Evolutionary conservation across 2,329 filamentous ascomycete species (phyloP).

Genomic region (Harringtonia aguacate): DNA sequence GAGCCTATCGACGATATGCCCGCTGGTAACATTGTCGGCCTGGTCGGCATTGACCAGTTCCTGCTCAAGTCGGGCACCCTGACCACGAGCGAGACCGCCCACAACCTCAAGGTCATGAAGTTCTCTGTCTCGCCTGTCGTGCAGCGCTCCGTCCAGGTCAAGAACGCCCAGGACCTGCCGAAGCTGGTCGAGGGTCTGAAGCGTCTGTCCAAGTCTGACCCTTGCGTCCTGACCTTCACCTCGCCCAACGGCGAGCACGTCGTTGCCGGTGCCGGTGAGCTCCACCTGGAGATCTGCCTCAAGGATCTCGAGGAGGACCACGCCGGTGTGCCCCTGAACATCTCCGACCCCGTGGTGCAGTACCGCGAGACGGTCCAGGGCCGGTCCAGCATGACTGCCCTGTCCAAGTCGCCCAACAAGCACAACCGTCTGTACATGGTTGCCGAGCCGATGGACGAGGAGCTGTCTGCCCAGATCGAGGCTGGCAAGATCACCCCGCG

Average conservation of each 20-base stretch:
- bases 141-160: constrained; percentile 96
- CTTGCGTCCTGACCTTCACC: constrained; percentile 89
- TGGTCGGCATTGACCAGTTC: constrained; percentile 99
- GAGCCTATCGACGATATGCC: constrained; percentile 97
- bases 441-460: constrained; percentile 84
- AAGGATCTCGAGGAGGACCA: constrained; percentile 99
- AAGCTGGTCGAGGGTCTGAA: constrained; percentile 99
- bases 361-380: constrained; percentile 91
- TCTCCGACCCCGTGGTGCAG: constrained; percentile 96
- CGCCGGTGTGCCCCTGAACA: constrained; percentile 92
- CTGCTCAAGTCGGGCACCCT: constrained; percentile 99
- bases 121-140: constrained; percentile 99
- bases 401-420: constrained; percentile 99
- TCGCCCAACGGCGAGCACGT: constrained; percentile 95
- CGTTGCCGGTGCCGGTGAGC: constrained; percentile 97
- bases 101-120: constrained; percentile 99
- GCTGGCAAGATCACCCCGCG: constrained; percentile 81
- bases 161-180: constrained; percentile 99
- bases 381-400: constrained; percentile 85
- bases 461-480: constrained; percentile 86
- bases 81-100: constrained; percentile 90
- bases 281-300: constrained; percentile 99
- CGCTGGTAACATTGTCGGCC: constrained; percentile 98
- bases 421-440: constrained; percentile 99
- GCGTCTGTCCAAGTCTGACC: constrained; percentile 99